These are phyloP conservation scores for Teunomyces atbi DNA, from an alignment of 805 yeast species.

Conservation along the genomic window DNA sequence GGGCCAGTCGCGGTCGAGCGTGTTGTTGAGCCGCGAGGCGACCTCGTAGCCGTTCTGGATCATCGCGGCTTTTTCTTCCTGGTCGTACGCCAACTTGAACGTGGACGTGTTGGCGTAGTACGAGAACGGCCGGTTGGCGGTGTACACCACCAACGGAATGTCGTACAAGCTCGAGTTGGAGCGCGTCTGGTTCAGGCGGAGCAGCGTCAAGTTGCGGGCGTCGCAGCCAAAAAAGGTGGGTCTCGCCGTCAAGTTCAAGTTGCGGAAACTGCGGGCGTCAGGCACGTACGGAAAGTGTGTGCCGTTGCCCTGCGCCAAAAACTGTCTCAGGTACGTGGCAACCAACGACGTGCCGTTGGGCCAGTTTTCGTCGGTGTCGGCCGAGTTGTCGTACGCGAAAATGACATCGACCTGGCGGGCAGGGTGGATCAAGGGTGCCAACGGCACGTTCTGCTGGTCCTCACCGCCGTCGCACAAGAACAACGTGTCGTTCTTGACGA, in stretches of 20 bases:
- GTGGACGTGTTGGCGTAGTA: slow-evolving; percentile 28
- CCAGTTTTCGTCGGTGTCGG: slow-evolving; percentile 59
- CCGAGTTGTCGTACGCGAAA: slow-evolving; percentile 65
- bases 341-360: slow-evolving; percentile 67
- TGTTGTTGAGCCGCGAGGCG: slow-evolving; percentile 20
- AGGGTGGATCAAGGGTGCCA: slow-evolving; percentile 61
- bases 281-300: slow-evolving; percentile 28
- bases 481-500: slow-evolving; percentile 42
- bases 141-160: slow-evolving; percentile 28
- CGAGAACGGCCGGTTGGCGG: slow-evolving; percentile 30
- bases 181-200: slow-evolving; percentile 8
- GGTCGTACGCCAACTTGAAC: slow-evolving; percentile 24
- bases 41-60: slow-evolving; percentile 28
- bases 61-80: slow-evolving; percentile 21
- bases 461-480: slow-evolving; percentile 79
- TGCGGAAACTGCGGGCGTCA: slow-evolving; percentile 19
- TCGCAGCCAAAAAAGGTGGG: slow-evolving; percentile 30
- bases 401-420: slow-evolving; percentile 61
- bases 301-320: slow-evolving; percentile 25
- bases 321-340: slow-evolving; percentile 59
- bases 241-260: slow-evolving; percentile 27
- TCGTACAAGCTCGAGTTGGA: slow-evolving; percentile 10
- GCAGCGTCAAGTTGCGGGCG: slow-evolving; percentile 22
- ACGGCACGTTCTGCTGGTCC: slow-evolving; percentile 69
- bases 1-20: slow-evolving; percentile 20